Base-by-base conservation (phyloP, 192 early-diverging fungal genomes). In the Backusella liffmaniae region DNA sequence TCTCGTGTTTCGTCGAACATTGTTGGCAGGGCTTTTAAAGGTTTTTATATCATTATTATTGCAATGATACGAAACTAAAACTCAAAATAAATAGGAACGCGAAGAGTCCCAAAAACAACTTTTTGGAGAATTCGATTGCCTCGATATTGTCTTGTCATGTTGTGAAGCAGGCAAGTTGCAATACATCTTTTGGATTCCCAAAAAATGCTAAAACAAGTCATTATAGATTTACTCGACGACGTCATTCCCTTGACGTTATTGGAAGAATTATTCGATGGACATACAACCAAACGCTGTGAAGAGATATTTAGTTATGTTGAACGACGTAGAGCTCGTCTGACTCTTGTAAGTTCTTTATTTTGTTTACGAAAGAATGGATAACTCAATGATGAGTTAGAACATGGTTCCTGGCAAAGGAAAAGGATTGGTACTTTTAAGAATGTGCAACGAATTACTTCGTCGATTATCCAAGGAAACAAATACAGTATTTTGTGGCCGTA, bases 361-460 rank as follows among this genome's bases (percentile, higher is more conserved):
- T 44, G 12, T 26, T 3, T 44, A 16, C 2, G 0, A 15, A 44
- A 44, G 13, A 44, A 4, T 16, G 15, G 15, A 3, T 5, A 32
- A 44, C 15, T 44, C 0, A 44, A 13, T 5, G 1, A 5, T 44
- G 42, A 4, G 16, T 44, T 77, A 93, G 86, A 84, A 84, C 71
- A 92, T 97, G 84, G 77, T 88, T 16, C 88, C 94, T 15, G 89
- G 82, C 1, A 88, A 87, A 73, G 97, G 97, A 65, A 98, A 98
- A 76, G 94, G 92, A 21, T 81, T 96, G 5, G 86, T 93, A 3
- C 79, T 99, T 42, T 87, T 99, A 44, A 83, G 93, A 68, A 81
- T 95, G 67, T 98, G 95, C 83, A 98, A 98, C 79, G 92, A 93
- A 26, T 80, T 98, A n/a, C 83, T 99, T 6, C 87, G 95, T 6